phyloP scores from a whole-genome alignment of 2,329 filamentous ascomycete genomes.

The Diaporthe citriasiana region DNA sequence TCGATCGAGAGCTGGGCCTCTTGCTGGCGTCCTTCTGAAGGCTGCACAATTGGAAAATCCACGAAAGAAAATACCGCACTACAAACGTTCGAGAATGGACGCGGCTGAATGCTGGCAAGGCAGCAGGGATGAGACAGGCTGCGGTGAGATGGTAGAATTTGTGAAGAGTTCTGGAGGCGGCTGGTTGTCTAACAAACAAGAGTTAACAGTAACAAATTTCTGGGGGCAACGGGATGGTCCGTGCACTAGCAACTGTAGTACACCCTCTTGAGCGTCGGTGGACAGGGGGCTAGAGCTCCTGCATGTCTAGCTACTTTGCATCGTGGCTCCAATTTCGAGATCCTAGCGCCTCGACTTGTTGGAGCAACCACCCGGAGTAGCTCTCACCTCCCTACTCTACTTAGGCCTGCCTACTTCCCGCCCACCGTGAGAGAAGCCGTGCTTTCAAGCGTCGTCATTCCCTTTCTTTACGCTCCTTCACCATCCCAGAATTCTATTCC shows the following conservation, averaged over 20 bases:
- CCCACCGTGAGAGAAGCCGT: slow-evolving; percentile 18
- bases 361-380: slow-evolving; percentile 2
- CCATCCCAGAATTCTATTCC: slow-evolving; percentile 14
- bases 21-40: neutral
- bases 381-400: slow-evolving; percentile 8
- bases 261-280: too few species aligned
- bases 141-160: neutral
- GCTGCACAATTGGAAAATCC: neutral
- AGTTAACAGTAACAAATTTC: slow-evolving; percentile 27
- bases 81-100: neutral
- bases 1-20: neutral
- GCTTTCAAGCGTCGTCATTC: slow-evolving; percentile 32
- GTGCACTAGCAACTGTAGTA: neutral
- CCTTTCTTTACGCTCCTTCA: slow-evolving; percentile 41
- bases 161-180: neutral
- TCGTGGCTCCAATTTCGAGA: slow-evolving; percentile 41
- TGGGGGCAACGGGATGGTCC: slow-evolving; percentile 15
- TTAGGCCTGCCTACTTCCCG: slow-evolving; percentile 7
- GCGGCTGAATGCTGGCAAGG: neutral
- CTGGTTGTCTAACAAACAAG: neutral
- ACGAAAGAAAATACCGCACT: neutral
- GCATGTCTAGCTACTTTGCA: slow-evolving; percentile 32
- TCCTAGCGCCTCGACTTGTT: slow-evolving; percentile 24
- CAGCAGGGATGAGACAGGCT: neutral
- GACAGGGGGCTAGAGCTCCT: slow-evolving; percentile 36